Conservation (phyloP, 2,329 filamentous ascomycete genomes). For the Fusarium sp. region DNA sequence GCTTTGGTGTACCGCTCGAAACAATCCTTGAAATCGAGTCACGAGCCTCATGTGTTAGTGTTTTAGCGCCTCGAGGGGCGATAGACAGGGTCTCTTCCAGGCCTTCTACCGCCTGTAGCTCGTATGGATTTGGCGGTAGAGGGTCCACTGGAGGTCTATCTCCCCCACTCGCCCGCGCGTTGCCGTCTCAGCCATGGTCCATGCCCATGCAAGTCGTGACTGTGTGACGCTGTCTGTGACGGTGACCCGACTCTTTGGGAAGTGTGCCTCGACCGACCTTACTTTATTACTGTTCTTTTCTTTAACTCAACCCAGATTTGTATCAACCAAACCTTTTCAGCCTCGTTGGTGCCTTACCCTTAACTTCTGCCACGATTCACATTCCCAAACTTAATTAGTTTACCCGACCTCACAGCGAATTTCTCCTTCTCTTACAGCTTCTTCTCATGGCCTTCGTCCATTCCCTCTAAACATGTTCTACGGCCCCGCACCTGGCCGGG, state of each 20-base stretch:
- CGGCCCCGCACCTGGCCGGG: conserved; percentile 50
- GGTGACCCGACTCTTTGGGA: conserved; percentile 42
- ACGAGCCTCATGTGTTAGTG: conserved; percentile 36
- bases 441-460: conserved; percentile 36
- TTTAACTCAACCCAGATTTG: neutral
- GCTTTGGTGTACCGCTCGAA: conserved; percentile 15
- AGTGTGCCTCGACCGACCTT: conserved; percentile 31
- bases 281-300: conserved; percentile 5
- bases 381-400: neutral
- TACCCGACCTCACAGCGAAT: neutral
- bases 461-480: conserved; percentile 48
- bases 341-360: neutral
- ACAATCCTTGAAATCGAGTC: conserved; percentile 38
- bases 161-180: conserved; percentile 26
- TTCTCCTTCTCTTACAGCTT: neutral
- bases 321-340: neutral
- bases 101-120: conserved; percentile 18
- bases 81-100: conserved; percentile 26
- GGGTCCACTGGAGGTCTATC: conserved; percentile 4
- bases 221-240: conserved; percentile 39
- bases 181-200: conserved; percentile 43
- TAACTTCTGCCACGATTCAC: conserved; percentile 7
- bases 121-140: neutral
- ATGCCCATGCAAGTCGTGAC: conserved; percentile 35
- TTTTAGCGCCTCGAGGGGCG: conserved; percentile 22